phyloP scores from a whole-genome alignment of 2,329 filamentous ascomycete species.

The Cladosporium colombiae region DNA sequence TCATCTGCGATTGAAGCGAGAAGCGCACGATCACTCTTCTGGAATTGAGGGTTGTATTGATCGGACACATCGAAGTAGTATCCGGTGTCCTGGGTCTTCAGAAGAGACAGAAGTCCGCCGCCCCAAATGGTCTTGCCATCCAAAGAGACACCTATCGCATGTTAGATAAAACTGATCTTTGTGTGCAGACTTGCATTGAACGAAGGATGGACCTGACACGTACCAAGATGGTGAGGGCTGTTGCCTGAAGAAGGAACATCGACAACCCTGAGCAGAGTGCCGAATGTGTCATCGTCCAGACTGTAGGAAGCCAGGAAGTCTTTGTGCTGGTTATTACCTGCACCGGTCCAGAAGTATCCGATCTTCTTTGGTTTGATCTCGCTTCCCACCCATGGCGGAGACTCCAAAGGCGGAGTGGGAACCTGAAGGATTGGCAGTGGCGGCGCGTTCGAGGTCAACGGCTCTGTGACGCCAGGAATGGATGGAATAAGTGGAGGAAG shows the following conservation, averaged over 20 bases:
- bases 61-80: slow-evolving; percentile 63
- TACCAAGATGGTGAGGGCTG: slow-evolving; percentile 57
- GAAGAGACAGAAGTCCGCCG: slow-evolving; percentile 25
- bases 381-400: slow-evolving; percentile 54
- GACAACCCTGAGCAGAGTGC: slow-evolving; percentile 58
- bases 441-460: slow-evolving; percentile 52
- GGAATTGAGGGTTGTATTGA: slow-evolving; percentile 60
- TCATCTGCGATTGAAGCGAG: slow-evolving; percentile 63
- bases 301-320: slow-evolving; percentile 61
- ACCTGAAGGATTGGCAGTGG: slow-evolving; percentile 61
- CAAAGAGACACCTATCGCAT: slow-evolving; percentile 21
- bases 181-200: not conserved
- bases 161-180: not conserved
- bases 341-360: slow-evolving; percentile 64
- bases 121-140: slow-evolving; percentile 28
- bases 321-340: slow-evolving; percentile 60
- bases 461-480: slow-evolving; percentile 61
- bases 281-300: slow-evolving; percentile 64
- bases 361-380: slow-evolving; percentile 66
- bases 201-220: not conserved
- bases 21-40: slow-evolving; percentile 61
- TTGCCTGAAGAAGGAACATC: slow-evolving; percentile 63
- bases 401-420: slow-evolving; percentile 60
- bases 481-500: slow-evolving; percentile 54
- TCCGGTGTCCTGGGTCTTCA: slow-evolving; percentile 54